These are phyloP conservation scores for Hemileccinum impolitum DNA, from an alignment of 768 basidiomycete genomes.

Conservation along the genomic window DNA sequence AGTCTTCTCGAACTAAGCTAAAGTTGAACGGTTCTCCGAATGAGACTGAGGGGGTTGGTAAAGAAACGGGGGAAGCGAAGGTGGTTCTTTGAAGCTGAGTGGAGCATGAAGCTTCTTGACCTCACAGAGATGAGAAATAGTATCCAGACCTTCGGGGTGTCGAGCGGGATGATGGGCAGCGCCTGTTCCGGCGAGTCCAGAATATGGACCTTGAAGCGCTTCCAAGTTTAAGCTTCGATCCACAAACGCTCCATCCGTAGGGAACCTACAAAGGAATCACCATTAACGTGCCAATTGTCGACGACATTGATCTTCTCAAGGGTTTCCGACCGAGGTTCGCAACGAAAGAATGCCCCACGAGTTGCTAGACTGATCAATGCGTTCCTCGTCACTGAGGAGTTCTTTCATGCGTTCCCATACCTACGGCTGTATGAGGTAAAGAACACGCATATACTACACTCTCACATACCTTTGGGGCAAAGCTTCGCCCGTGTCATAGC, in stretches of 20 bases:
- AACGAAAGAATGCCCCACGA: neutral
- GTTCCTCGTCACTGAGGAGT: neutral
- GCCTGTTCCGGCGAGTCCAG: too few relatives aligned
- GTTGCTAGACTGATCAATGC: neutral
- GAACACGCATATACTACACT: neutral
- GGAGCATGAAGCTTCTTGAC: conserved; percentile 1
- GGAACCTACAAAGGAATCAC: neutral
- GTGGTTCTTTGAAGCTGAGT: neutral
- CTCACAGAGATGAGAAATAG: conserved; percentile 1
- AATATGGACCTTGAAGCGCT: too few relatives aligned
- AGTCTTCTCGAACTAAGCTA: conserved; percentile 2
- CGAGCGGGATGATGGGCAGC: too few relatives aligned
- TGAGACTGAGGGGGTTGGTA: neutral
- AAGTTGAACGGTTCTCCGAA: neutral
- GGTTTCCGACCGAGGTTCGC: neutral
- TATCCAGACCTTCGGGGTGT: too few relatives aligned
- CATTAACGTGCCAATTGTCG: neutral
- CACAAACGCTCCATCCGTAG: neutral
- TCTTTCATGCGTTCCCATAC: neutral
- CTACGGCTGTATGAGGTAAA: neutral
- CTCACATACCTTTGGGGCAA: conserved; percentile 49
- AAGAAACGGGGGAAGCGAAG: conserved; percentile 1
- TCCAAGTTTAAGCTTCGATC: too few relatives aligned
- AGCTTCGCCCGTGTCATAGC: conserved; percentile 46
- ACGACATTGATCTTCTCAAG: neutral